Base-by-base conservation (phyloP, 1,139 yeast species). In the Candida sp. region DNA sequence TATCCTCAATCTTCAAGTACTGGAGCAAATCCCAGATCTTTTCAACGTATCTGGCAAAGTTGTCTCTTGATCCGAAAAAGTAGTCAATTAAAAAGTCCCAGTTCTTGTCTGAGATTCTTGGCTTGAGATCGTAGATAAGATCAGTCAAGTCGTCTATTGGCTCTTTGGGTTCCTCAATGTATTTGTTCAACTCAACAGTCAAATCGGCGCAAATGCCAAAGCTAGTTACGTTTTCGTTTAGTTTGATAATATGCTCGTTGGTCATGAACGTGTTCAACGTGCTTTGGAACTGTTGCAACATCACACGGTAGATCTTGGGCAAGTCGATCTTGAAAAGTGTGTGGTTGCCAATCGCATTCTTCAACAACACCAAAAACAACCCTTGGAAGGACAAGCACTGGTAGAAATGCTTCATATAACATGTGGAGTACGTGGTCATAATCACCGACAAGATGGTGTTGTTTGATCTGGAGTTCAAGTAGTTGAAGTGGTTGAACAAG, bases 61-160 rank as follows among this genome's bases (percentile, higher is more conserved):
- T 66, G n/a, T 66, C 70, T 46, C 56, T 56, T 34, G 73, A 67
- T 1, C 77, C 78, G 56, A 69, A 72, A 51, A 60, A 66, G 12
- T 54, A 47, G 47, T 68, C 59, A 11, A 64, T 49, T 31, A 69
- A 56, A 25, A 60, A 44, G n/a, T 58, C 57, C 60, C 64, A 61
- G 31, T 54, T 46, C 5, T 37, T 47, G 1, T 30, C 22, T 9
- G 54, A 34, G 7, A 63, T 35, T 30, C 53, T 52, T 2, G 49
- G 17, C 33, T 49, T 49, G 34, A 63, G 42, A 26, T 49, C 43
- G 33, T 46, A 37, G 5, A 55, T 30, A 28, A 56, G 34, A 26
- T 55, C 58, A 2, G 56, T 42, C 27, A 51, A 49, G 39, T 49
- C 50, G 3, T 47, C 12, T 49, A 42, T 25, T 47, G 46, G 37